Percentiles rank a stretch among this genome's conserved stretches.
Evolutionary conservation across 2,329 filamentous ascomycete genomes (phyloP).

Genomic region (Exophiala viscosa): DNA sequence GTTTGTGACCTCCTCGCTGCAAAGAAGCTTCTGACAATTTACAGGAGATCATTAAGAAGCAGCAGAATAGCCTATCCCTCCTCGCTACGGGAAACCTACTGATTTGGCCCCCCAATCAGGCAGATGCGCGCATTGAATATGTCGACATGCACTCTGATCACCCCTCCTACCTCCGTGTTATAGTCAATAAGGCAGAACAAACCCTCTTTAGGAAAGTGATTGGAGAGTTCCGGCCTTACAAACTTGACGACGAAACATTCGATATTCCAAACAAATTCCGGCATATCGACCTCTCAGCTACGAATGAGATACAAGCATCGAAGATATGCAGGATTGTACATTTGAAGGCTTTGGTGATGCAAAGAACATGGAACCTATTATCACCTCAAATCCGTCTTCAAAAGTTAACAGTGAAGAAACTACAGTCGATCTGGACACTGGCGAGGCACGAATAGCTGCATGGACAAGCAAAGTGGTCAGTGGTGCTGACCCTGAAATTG

Average conservation of each 20-base stretch:
- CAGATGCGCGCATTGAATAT: conserved; percentile 14
- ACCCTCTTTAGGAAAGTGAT: conserved; percentile 19
- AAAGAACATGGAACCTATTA: conserved; percentile 22
- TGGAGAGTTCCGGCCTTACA: conserved; percentile 12
- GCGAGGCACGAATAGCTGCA: conserved; percentile 17
- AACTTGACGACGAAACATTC: neutral
- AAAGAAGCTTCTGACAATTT: neutral
- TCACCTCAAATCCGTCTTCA: conserved; percentile 13
- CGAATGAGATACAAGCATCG: conserved; percentile 27
- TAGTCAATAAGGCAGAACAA: conserved; percentile 16
- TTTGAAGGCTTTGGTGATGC: conserved; percentile 34
- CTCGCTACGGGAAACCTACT: conserved; percentile 15
- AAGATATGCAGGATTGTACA: conserved; percentile 32
- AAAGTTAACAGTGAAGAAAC: neutral
- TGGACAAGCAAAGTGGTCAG: conserved; percentile 23
- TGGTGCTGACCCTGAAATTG: conserved; percentile 22
- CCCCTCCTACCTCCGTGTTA: conserved; percentile 16
- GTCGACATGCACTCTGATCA: conserved; percentile 8
- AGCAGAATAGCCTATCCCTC: conserved; percentile 6
- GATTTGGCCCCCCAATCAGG: conserved; percentile 14
- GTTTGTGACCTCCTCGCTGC: neutral
- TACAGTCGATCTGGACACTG: neutral
- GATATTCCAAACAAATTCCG: conserved; percentile 11
- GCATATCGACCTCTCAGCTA: conserved; percentile 6
- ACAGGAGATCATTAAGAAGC: conserved; percentile 18